Percentiles rank a stretch among this genome's conserved stretches.
phyloP scores from a whole-genome alignment of 176 grass and related monocot species.

The Hordeum vulgare region DNA sequence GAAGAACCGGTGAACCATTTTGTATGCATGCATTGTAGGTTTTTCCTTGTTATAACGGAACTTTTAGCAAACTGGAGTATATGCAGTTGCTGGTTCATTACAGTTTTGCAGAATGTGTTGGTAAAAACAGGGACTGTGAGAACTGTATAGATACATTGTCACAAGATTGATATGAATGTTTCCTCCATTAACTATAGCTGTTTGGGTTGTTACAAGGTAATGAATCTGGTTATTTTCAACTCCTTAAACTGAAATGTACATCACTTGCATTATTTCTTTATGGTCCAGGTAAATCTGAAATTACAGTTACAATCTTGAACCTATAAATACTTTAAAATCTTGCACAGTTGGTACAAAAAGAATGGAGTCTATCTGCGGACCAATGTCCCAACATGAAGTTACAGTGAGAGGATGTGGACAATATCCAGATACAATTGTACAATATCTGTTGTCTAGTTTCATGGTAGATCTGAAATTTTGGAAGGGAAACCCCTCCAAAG shows the following conservation, averaged over 20 bases:
- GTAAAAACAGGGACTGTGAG: background rate
- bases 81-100: background rate
- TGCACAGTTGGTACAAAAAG: slow-evolving; percentile 32
- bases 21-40: background rate
- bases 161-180: background rate
- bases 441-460: slow-evolving; percentile 43
- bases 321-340: slow-evolving; percentile 9
- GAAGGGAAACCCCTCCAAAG: slow-evolving; percentile 25
- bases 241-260: background rate
- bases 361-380: slow-evolving; percentile 45
- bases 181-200: background rate
- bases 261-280: background rate
- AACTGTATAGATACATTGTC: background rate
- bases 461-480: slow-evolving; percentile 24
- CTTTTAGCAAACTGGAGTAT: background rate
- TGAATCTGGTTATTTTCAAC: background rate
- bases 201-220: background rate
- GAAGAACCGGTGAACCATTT: background rate
- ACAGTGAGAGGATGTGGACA: slow-evolving; percentile 34
- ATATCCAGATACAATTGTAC: slow-evolving; percentile 42
- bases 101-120: background rate
- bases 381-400: slow-evolving; percentile 27
- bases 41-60: background rate
- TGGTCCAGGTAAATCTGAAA: background rate
- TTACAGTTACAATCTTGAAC: slow-evolving; percentile 2